Conservation (phyloP, 2,329 filamentous ascomycete genomes). For the Canariomyces notabilis region DNA sequence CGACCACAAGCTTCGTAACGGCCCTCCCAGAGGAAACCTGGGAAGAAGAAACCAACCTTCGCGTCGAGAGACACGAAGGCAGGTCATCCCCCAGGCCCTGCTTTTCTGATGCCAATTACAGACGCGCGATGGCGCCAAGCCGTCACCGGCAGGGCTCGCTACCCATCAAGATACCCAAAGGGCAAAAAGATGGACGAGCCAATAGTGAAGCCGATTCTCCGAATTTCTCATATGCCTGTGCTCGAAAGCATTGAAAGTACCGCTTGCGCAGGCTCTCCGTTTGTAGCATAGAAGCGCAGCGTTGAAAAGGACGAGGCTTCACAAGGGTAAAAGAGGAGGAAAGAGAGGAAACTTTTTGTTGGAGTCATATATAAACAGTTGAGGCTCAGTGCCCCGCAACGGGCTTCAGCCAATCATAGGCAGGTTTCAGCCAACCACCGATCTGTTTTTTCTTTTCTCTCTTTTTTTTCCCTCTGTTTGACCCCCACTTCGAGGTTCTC, state of each 20-base stretch:
- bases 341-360: constrained; percentile 31
- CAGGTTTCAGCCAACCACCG: background rate
- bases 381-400: constrained; percentile 18
- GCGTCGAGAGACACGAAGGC: constrained; percentile 11
- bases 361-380: constrained; percentile 20
- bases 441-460: background rate
- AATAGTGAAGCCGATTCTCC: constrained; percentile 29
- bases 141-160: constrained; percentile 29
- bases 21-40: constrained; percentile 28
- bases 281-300: constrained; percentile 90
- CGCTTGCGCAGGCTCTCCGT: constrained; percentile 47
- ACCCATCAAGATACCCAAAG: constrained; percentile 18
- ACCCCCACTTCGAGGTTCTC: background rate
- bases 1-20: constrained; percentile 30
- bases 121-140: constrained; percentile 27
- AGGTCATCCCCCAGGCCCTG: constrained; percentile 27
- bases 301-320: constrained; percentile 71
- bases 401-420: constrained; percentile 5
- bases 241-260: constrained; percentile 30
- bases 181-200: constrained; percentile 16
- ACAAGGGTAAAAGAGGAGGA: constrained; percentile 29
- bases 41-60: constrained; percentile 15
- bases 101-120: constrained; percentile 34
- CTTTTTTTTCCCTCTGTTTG: background rate
- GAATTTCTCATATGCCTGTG: constrained; percentile 72